A percentile compares a stretch with the other conserved stretches of the same genome.
phyloP scores from a whole-genome alignment of 2,329 filamentous ascomycete species.

The Periglandula ipomoeae region DNA sequence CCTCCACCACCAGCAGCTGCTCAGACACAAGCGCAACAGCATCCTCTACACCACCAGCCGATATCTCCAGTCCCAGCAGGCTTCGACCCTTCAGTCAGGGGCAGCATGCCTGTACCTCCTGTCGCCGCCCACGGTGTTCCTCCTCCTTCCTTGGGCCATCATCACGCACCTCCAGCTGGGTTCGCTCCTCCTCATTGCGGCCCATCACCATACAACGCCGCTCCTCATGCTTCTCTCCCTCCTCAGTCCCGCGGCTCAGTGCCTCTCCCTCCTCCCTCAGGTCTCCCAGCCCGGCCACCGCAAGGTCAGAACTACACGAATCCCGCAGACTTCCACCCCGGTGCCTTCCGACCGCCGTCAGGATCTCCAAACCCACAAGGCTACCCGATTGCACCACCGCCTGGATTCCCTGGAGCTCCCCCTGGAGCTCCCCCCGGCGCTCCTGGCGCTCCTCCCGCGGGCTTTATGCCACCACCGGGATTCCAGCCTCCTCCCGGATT shows the following conservation, averaged over 20 bases:
- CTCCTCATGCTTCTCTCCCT: slow-evolving; percentile 8
- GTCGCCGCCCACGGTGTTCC: slow-evolving; percentile 12
- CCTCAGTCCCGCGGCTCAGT: slow-evolving; percentile 19
- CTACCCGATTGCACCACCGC: slow-evolving; percentile 30
- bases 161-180: slow-evolving; percentile 24
- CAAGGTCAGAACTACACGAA: slow-evolving; percentile 38
- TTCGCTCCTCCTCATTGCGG: slow-evolving; percentile 25
- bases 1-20: slow-evolving; percentile 5
- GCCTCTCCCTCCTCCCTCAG: slow-evolving; percentile 39
- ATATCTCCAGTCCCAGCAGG: slow-evolving; percentile 17
- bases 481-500: slow-evolving; percentile 39
- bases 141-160: slow-evolving; percentile 8
- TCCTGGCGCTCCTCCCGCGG: slow-evolving; percentile 27
- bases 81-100: slow-evolving; percentile 26
- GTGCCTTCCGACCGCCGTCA: slow-evolving; percentile 29
- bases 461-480: slow-evolving; percentile 31
- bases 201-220: slow-evolving; percentile 25
- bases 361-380: slow-evolving; percentile 29
- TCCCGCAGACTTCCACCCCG: slow-evolving; percentile 39
- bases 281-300: slow-evolving; percentile 40
- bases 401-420: slow-evolving; percentile 29
- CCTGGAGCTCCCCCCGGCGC: slow-evolving; percentile 20
- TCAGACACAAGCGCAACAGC: slow-evolving; percentile 14
- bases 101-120: slow-evolving; percentile 9
- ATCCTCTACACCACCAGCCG: slow-evolving; percentile 16